A percentile compares a stretch with the other conserved stretches of the same genome.
phyloP scores from a whole-genome alignment of 768 basidiomycete species.

The Leccinum truebloodii region DNA sequence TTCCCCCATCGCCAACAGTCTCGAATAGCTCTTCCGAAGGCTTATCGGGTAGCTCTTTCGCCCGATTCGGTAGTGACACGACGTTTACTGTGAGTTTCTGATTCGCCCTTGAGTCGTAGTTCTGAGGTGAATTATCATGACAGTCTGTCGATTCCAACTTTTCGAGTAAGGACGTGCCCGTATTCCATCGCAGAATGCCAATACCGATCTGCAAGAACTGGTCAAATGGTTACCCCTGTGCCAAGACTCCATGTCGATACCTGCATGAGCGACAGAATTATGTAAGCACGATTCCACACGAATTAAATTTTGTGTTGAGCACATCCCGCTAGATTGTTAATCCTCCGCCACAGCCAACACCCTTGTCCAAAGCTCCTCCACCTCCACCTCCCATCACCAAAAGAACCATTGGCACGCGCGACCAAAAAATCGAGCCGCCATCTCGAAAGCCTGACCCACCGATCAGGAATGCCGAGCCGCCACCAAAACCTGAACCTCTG shows the following conservation, averaged over 20 bases:
- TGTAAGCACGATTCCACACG: conserved; percentile 9
- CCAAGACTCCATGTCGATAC: neutral
- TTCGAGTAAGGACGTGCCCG: conserved; percentile 1
- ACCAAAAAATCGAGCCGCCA: neutral
- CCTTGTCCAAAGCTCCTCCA: neutral
- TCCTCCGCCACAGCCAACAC: neutral
- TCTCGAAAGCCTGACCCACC: conserved; percentile 4
- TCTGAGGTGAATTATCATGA: neutral
- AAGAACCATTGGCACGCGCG: neutral
- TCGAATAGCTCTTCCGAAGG: conserved; percentile 22
- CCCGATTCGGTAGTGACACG: conserved; percentile 18
- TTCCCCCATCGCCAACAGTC: conserved; percentile 17
- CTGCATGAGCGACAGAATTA: conserved; percentile 8
- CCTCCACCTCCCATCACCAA: neutral
- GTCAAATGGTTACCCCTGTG: neutral
- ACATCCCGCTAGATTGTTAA: neutral
- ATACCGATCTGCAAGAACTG: conserved; percentile 9
- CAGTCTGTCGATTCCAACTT: conserved; percentile 23
- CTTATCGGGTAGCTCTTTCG: conserved; percentile 13
- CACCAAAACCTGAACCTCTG: conserved; percentile 17
- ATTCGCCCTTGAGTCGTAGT: neutral
- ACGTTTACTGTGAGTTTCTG: conserved; percentile 20
- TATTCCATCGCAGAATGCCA: neutral
- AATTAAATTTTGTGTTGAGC: neutral
- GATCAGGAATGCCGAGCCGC: conserved; percentile 1